These are phyloP conservation scores for Carex kokanica DNA, from an alignment of 176 grass and related monocot genomes.

Conservation along the genomic window DNA sequence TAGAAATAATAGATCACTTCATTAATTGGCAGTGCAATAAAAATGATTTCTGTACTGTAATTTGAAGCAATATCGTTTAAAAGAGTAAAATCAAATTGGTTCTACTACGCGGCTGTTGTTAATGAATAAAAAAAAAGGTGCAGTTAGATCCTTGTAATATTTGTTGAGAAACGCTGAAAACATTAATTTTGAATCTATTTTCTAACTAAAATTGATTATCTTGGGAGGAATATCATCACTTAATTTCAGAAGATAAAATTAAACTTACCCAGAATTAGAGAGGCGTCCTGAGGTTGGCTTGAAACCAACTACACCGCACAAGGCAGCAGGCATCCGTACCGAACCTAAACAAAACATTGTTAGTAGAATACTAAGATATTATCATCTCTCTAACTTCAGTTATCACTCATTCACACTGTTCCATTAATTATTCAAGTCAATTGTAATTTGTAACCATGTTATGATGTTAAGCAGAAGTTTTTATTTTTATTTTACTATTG, in stretches of 20 bases:
- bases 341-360: constrained; percentile 43
- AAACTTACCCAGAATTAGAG: constrained; percentile 58
- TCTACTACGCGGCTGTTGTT: neutral
- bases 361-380: neutral
- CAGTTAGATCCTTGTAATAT: neutral
- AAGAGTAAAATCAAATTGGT: neutral
- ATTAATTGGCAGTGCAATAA: neutral
- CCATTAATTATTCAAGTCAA: neutral
- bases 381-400: neutral
- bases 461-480: neutral
- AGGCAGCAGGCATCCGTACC: constrained; percentile 74
- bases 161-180: neutral
- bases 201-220: neutral
- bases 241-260: neutral
- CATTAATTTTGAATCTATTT: neutral
- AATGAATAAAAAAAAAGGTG: neutral
- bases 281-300: constrained; percentile 68
- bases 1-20: neutral
- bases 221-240: constrained; percentile 1
- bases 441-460: neutral
- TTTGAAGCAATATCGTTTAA: neutral
- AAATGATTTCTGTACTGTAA: neutral
- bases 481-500: too few relatives aligned
- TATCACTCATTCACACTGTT: neutral
- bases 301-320: constrained; percentile 85